Base-by-base conservation (phyloP, 495 filamentous ascomycete genomes). In the Daldinia childiae region DNA sequence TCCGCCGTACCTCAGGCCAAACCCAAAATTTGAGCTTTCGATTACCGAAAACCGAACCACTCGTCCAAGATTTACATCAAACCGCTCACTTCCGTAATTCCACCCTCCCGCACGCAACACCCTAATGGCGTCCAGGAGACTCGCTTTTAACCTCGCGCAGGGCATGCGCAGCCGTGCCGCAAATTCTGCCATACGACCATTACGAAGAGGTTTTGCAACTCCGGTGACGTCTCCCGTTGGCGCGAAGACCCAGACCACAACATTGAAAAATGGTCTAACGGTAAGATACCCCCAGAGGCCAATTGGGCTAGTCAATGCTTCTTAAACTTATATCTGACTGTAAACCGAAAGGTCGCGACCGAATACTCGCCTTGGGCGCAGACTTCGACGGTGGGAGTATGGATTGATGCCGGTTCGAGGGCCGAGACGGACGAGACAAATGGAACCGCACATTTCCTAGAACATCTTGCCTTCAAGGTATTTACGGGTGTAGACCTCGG, bases 381-480 rank as follows among this genome's bases (percentile, higher is more conserved):
- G 86, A 99, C 95, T 64, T 96, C 93, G 73, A 99, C 95, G 54
- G 96, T 98, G 75, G 95, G 95, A 77, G 92, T 99, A 51, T 99
- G 96, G 92, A 98, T 99, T 81, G 96, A 99, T 86, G 94, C 95
- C 87, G 95, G 95, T 82, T 96, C 92, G 82, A 88, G 95, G 80
- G 94, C 95, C 81, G 95, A 99, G 88, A 99, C 95, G 74, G 92
- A 95, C 84, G 93, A 91, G 89, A 97, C 94, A 76, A 98, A 97
- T 87, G 95, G 95, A 84, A 98, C 96, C 68, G 95, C 95, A 68
- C 95, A 99, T 86, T 99, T 98, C 88, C 88, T 99, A 71, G 95
- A 99, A 86, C 95, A 99, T 84, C 88, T 99, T 80, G 96, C 96
- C 75, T 99, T 99, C 89, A 99, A 99, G 91, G 94, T 97, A 86